A percentile compares a stretch with the other conserved stretches of the same genome.
Evolutionary conservation across 2,329 filamentous ascomycete genomes (phyloP).

Genomic region (Geosmithia morbida): DNA sequence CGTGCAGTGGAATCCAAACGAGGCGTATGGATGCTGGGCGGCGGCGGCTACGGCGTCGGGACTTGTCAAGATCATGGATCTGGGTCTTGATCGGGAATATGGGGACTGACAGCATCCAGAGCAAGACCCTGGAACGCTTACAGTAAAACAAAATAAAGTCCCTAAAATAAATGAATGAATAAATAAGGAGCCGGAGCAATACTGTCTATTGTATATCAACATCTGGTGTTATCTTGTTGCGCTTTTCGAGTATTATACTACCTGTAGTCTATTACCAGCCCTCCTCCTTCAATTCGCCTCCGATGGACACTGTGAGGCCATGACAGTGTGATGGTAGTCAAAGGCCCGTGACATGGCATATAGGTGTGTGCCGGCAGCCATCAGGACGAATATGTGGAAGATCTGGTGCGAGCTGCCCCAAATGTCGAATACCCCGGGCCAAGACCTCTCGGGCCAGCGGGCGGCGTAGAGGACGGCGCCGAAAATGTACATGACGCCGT

Average conservation of each 20-base stretch:
- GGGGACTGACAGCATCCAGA: background rate
- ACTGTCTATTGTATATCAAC: too few species aligned
- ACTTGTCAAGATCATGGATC: slow-evolving; percentile 50
- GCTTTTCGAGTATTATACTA: too few species aligned
- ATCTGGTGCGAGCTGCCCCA: slow-evolving; percentile 92
- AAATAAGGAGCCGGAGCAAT: too few species aligned
- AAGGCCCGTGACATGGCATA: slow-evolving; percentile 73
- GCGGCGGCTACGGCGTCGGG: slow-evolving; percentile 53
- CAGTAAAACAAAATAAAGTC: slow-evolving; percentile 1
- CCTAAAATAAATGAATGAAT: too few species aligned
- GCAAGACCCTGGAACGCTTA: too few species aligned
- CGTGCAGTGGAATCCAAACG: slow-evolving; percentile 55
- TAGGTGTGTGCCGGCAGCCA: slow-evolving; percentile 71
- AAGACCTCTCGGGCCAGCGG: slow-evolving; percentile 69
- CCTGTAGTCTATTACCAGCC: too few species aligned
- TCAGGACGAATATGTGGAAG: slow-evolving; percentile 79
- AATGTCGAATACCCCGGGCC: slow-evolving; percentile 73
- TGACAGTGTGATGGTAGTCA: slow-evolving; percentile 60
- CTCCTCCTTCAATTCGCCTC: background rate
- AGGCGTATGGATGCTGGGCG: slow-evolving; percentile 50
- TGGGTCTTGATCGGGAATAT: slow-evolving; percentile 32
- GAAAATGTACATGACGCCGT: slow-evolving; percentile 72
- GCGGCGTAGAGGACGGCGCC: slow-evolving; percentile 79
- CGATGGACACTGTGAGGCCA: slow-evolving; percentile 33
- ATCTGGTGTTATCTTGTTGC: too few species aligned